A percentile compares a stretch with the other conserved stretches of the same genome.
Conservation (phyloP, 1,284 basidiomycete genomes). For the Thelephora terrestris region DNA sequence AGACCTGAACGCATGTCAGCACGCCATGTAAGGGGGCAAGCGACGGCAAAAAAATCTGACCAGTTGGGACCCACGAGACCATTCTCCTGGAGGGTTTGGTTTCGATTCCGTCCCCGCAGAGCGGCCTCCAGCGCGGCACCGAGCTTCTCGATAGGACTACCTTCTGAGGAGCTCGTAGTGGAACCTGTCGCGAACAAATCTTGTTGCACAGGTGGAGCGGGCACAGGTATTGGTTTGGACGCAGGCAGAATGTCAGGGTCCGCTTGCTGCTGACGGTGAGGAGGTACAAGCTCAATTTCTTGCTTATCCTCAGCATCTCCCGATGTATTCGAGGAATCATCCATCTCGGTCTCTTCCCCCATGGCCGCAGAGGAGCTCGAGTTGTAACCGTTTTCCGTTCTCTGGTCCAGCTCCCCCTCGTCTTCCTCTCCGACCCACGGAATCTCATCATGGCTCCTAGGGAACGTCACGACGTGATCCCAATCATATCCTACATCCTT, state of each 20-base stretch:
- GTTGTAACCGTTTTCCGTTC: not conserved
- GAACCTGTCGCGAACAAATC: slow-evolving; percentile 26
- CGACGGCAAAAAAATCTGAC: slow-evolving; percentile 23
- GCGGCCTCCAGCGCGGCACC: slow-evolving; percentile 25
- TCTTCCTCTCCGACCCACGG: slow-evolving; percentile 12
- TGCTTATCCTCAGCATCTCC: slow-evolving; percentile 15
- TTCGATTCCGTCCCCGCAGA: slow-evolving; percentile 41
- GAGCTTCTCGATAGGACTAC: slow-evolving; percentile 34
- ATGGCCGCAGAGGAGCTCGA: slow-evolving; percentile 5
- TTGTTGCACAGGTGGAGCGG: slow-evolving; percentile 14
- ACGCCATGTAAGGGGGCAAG: not conserved
- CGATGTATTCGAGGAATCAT: not conserved
- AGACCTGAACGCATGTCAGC: slow-evolving; percentile 21
- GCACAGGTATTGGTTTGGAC: slow-evolving; percentile 22
- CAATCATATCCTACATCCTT: slow-evolving; percentile 42
- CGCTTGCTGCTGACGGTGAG: slow-evolving; percentile 21
- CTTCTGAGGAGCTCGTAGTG: slow-evolving; percentile 38
- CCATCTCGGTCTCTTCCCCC: slow-evolving; percentile 11
- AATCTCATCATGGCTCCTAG: not conserved
- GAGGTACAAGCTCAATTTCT: slow-evolving; percentile 20
- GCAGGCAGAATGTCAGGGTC: slow-evolving; percentile 5
- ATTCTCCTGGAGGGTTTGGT: slow-evolving; percentile 47
- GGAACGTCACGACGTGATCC: slow-evolving; percentile 36
- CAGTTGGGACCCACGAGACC: slow-evolving; percentile 31
- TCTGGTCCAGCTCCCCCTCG: slow-evolving; percentile 22